Conservation (phyloP, 164 flowering plant genomes). For the Litsea cubeba region DNA sequence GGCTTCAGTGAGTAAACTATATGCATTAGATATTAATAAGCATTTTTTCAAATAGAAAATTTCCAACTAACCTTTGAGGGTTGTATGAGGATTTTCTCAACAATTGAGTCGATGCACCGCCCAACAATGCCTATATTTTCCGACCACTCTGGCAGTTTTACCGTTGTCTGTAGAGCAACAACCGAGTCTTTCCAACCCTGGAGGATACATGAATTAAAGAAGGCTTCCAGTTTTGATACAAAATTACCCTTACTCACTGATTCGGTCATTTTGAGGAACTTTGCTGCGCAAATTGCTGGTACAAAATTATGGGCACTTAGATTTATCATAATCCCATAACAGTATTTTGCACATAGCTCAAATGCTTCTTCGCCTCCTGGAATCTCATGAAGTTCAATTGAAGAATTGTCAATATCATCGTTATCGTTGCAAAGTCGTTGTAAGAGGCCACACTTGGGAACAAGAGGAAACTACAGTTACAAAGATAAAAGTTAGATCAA, state of each 20-base stretch:
- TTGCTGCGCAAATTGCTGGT: constrained; percentile 70
- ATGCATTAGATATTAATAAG: background rate
- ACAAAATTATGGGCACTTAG: constrained; percentile 75
- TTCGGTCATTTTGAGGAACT: constrained; percentile 81
- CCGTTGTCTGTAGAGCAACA: constrained; percentile 47
- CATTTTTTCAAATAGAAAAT: background rate
- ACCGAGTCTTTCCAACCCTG: constrained; percentile 93
- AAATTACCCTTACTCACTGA: constrained; percentile 66
- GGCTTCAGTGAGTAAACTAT: too few species aligned
- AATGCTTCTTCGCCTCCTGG: constrained; percentile 92
- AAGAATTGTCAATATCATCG: constrained; percentile 23
- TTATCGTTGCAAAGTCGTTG: constrained; percentile 47
- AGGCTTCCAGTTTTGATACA: constrained; percentile 59
- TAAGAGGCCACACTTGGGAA: constrained; percentile 76
- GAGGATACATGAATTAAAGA: constrained; percentile 76
- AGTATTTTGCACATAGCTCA: constrained; percentile 85
- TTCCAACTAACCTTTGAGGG: constrained; percentile 49
- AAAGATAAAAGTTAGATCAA: constrained; percentile 1
- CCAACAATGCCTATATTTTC: constrained; percentile 68
- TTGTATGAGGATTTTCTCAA: constrained; percentile 63
- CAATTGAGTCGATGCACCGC: constrained; percentile 69
- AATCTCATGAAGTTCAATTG: constrained; percentile 59
- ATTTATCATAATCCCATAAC: constrained; percentile 75
- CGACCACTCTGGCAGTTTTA: constrained; percentile 53
- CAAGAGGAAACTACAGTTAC: constrained; percentile 56